A percentile compares a stretch with the other conserved stretches of the same genome.
phyloP scores from a whole-genome alignment of 208 protist genomes.

The Acanthamoeba lenticulata region DNA sequence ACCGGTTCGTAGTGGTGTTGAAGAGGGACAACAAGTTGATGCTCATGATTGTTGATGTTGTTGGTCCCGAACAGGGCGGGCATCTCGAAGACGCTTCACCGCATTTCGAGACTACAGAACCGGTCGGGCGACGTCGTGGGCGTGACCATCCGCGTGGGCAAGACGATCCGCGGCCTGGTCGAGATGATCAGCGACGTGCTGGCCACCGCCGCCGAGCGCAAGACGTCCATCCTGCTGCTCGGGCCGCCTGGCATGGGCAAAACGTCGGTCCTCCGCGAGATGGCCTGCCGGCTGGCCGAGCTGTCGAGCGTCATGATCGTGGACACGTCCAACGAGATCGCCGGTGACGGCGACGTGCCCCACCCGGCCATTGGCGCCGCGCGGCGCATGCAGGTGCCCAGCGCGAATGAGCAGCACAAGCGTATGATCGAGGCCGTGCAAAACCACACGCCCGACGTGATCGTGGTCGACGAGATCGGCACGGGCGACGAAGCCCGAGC shows the following conservation, averaged over 20 bases:
- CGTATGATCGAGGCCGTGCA: slow-evolving; percentile 93
- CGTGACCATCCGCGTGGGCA: slow-evolving; percentile 91
- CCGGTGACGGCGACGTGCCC: slow-evolving; percentile 90
- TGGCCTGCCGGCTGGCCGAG: slow-evolving; percentile 87
- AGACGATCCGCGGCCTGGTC: slow-evolving; percentile 88
- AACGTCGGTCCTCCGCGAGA: slow-evolving; percentile 93
- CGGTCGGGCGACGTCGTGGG: slow-evolving; percentile 88
- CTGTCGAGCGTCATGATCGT: slow-evolving; percentile 90
- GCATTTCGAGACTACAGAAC: slow-evolving; percentile 75
- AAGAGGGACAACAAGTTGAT: too few relatives aligned
- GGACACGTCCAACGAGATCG: slow-evolving; percentile 96
- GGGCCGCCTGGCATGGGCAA: slow-evolving; percentile 93
- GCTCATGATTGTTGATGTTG: too few relatives aligned
- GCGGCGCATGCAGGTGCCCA: slow-evolving; percentile 91
- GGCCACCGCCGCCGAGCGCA: not conserved
- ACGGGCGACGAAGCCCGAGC: slow-evolving; percentile 88
- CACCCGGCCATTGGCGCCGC: slow-evolving; percentile 91
- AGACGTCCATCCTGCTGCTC: slow-evolving; percentile 90
- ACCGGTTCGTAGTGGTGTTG: too few relatives aligned
- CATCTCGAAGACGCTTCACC: slow-evolving; percentile 2
- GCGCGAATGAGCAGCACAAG: slow-evolving; percentile 84
- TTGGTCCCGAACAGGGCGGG: not conserved
- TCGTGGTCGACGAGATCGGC: slow-evolving; percentile 94
- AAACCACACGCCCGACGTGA: slow-evolving; percentile 93
- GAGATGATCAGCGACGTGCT: slow-evolving; percentile 84